Evolutionary conservation across 2,329 filamentous ascomycete species (phyloP), one percentile per base, ranked within the genome.

Genomic region (Beauveria medogensis): DNA sequence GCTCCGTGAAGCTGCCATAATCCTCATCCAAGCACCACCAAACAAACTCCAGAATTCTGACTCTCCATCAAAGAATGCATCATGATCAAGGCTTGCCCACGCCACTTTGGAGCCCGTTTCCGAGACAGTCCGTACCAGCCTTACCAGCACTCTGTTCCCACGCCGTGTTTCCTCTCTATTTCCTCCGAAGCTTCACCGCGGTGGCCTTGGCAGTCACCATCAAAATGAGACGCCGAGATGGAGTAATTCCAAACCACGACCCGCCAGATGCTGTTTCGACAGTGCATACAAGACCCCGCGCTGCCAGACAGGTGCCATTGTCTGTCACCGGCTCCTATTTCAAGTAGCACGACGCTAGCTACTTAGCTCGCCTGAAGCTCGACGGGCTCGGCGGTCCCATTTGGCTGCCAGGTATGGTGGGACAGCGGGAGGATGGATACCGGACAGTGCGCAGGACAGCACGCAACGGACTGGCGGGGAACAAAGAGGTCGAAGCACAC

Each of bases 201-300:
- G 40, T 28, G 14, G 34, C 5, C 37, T 20, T 14, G 53, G 40
- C n/a, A 20, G 24, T 22, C 40, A 34, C 28, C 44, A 34, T 48
- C 52, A 55, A 24, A 55, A 41, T 55, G 41, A 44, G 22, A 50
- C 44, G 26, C 20, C 46, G 44, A 16, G 22, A 40, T 50, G 55
- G 55, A 41, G 22, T 46, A 41, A 57, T 57, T 28, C 56, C 56
- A 59, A 52, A 51, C 46, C n/a, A 37, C 47, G 56, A 59, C 56
- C 56, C 47, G 55, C 44, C 55, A 44, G 37, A 52, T 16, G 37
- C 22, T 44, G 56, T 59, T 59, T 59, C 56, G 56, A 22, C 56
- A 37, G 12, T 18, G 37, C 24, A 18, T 44, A 37, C 47, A 44
- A 37, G n/a, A 34, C 47, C 56, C 34, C 24, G 47, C 14, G 34